Evolutionary conservation across 2,329 filamentous ascomycete species (phyloP).

Genomic region (Colletotrichum ledebouriae): DNA sequence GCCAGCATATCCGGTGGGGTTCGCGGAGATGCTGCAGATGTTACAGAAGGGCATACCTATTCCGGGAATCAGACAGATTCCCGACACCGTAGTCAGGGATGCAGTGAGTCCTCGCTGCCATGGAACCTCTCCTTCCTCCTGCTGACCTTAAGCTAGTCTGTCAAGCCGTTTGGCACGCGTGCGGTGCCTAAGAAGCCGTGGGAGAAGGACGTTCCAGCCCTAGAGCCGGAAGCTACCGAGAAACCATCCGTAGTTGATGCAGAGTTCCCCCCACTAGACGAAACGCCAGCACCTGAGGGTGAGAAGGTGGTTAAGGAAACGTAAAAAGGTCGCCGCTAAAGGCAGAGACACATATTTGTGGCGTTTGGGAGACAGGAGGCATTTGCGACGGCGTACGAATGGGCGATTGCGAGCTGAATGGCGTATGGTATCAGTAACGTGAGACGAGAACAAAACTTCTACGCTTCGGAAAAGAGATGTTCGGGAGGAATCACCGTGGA

Average conservation of each 20-base stretch:
- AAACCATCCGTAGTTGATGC: conserved; percentile 49
- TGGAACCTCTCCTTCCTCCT: background rate
- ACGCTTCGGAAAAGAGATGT: background rate
- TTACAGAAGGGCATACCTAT: conserved; percentile 86
- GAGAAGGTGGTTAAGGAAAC: conserved; percentile 13
- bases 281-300: conserved; percentile 30
- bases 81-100: conserved; percentile 80
- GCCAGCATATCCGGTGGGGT: conserved; percentile 83
- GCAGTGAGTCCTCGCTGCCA: conserved; percentile 64
- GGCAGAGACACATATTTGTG: background rate
- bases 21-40: conserved; percentile 87
- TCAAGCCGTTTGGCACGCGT: conserved; percentile 63
- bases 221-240: conserved; percentile 15
- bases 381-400: background rate
- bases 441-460: background rate
- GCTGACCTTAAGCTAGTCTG: conserved; percentile 51
- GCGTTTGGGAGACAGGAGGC: conserved; percentile 17
- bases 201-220: conserved; percentile 70
- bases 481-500: background rate
- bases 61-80: conserved; percentile 89
- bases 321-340: background rate
- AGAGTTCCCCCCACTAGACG: conserved; percentile 51
- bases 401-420: conserved; percentile 1
- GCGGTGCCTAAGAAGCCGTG: conserved; percentile 76
- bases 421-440: too few relatives aligned